Conservation (phyloP, 768 basidiomycete genomes). For the Mycena leptocephala region DNA sequence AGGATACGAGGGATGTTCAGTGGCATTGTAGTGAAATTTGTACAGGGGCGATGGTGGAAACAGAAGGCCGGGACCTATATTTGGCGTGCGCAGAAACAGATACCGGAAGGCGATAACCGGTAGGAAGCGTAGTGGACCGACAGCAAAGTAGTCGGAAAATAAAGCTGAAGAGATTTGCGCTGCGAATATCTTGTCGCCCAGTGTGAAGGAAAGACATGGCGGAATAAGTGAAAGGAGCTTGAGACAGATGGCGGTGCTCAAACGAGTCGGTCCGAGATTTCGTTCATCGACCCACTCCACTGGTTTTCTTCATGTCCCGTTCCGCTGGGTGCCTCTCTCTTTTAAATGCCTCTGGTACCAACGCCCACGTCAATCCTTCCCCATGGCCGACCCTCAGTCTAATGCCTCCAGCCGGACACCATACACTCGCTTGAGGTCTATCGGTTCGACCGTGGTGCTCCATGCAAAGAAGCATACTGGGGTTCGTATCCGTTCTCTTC, state of each 20-base stretch:
- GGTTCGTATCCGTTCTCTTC: conserved; percentile 38
- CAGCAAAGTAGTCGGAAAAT: background rate
- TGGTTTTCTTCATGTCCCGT: conserved; percentile 26
- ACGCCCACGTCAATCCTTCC: conserved; percentile 27
- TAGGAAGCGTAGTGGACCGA: background rate
- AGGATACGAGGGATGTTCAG: background rate
- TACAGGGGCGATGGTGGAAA: background rate
- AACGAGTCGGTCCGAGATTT: background rate
- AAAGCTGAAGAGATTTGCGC: background rate
- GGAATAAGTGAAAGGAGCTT: background rate
- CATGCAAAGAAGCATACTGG: conserved; percentile 81
- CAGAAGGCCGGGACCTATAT: conserved; percentile 13
- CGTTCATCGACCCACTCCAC: conserved; percentile 18
- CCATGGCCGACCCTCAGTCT: conserved; percentile 32
- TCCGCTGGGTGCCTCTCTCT: conserved; percentile 23
- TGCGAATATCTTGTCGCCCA: background rate
- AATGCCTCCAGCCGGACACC: conserved; percentile 5
- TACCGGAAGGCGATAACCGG: background rate
- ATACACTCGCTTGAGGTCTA: conserved; percentile 45
- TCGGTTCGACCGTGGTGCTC: conserved; percentile 53
- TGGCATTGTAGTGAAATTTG: background rate
- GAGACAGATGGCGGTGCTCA: background rate
- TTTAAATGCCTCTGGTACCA: conserved; percentile 27
- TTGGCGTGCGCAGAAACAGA: conserved; percentile 12
- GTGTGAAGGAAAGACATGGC: background rate